phyloP scores from a whole-genome alignment of 495 filamentous ascomycete genomes.

The Aspergillus egyptiacus region DNA sequence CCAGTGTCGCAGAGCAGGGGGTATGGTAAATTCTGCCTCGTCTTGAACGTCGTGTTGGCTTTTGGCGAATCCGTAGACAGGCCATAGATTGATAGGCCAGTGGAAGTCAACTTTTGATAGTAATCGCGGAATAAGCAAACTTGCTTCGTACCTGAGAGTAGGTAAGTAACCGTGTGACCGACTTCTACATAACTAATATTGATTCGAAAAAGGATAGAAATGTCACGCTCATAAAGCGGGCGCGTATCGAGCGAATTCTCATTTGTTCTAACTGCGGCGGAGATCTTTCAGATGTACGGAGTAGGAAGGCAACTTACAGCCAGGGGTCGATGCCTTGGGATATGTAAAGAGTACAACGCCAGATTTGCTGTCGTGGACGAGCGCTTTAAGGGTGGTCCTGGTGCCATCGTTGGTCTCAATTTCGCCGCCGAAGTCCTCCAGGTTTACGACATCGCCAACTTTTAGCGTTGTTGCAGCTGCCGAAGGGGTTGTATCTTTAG shows the following conservation, averaged over 20 bases:
- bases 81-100: slow-evolving; percentile 80
- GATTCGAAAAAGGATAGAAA: neutral
- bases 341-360: slow-evolving; percentile 94
- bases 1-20: slow-evolving; percentile 77
- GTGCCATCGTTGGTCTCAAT: slow-evolving; percentile 77
- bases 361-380: slow-evolving; percentile 74
- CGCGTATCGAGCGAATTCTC: neutral
- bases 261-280: neutral
- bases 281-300: neutral
- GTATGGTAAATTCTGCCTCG: slow-evolving; percentile 84
- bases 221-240: neutral
- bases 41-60: slow-evolving; percentile 84
- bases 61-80: slow-evolving; percentile 81
- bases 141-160: slow-evolving; percentile 74
- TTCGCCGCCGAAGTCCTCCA: slow-evolving; percentile 75
- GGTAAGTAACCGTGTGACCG: too few relatives aligned
- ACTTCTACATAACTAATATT: too few relatives aligned
- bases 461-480: slow-evolving; percentile 25
- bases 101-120: slow-evolving; percentile 67
- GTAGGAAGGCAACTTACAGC: slow-evolving; percentile 61
- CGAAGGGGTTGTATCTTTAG: slow-evolving; percentile 20
- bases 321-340: slow-evolving; percentile 88
- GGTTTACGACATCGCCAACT: slow-evolving; percentile 50
- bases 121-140: slow-evolving; percentile 87
- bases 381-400: slow-evolving; percentile 66